Evolutionary conservation across 2,329 filamentous ascomycete species (phyloP), one percentile per base, ranked within the genome.

Genomic region (Colletotrichum trifolii): DNA sequence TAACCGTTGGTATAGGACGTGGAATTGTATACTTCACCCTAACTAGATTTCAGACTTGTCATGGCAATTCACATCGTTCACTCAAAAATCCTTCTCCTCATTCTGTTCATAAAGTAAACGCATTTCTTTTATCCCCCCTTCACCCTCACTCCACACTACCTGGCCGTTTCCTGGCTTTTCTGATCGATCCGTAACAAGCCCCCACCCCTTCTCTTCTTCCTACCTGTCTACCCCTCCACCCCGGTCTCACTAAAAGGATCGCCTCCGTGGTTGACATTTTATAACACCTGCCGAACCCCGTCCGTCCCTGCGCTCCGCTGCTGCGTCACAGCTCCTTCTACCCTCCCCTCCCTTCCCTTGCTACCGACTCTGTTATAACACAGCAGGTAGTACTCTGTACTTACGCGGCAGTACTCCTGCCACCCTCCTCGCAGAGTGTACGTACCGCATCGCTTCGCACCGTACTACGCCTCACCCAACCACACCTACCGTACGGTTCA

Each of bases 211-310:
- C 48, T 43, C 34, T 56, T 35, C 57, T 17, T 53, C 38, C 58
- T 48, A 53, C 54, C 54, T 58, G 43, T 56, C 54, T 47, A 15
- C 42, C 25, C 46, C 46, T 58, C 48, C 43, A 15, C 62, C 62
- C 58, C 58, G 63, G 58, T 60, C 63, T 63, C 58, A 62, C 63
- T 66, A 66, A 63, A 63, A 45, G 40, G 63, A 66, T 66, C 63
- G 58, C 57, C 58, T 63, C 63, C 63, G 58, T 52, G 62, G 58
- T 66, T 65, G 62, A 65, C 62, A 65, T 57, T 65, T 63, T 66
- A 66, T 62, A 66, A 66, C 42, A 66, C 63, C 63, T 66, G 62
- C 58, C 62, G 62, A 65, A 57, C 62, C 58, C 62, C 62, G 58
- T 62, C 62, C 40, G 62, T 65, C 62, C 62, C 52, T 65, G 58